Evolutionary conservation across 2,329 filamentous ascomycete species (phyloP), one percentile per base, ranked within the genome.

Genomic region (Colletotrichum sp.): DNA sequence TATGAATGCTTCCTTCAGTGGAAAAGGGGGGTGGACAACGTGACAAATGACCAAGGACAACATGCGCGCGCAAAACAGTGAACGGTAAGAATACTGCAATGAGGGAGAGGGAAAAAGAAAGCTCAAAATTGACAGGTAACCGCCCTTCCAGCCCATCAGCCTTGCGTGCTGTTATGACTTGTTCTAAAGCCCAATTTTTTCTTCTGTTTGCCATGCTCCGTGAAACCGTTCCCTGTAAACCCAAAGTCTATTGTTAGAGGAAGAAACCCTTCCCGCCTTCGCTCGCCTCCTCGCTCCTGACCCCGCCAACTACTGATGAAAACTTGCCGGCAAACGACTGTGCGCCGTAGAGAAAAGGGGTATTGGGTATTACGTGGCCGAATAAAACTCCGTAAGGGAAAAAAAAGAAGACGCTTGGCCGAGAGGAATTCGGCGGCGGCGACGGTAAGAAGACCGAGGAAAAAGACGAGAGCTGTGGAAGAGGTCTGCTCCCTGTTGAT

Each of bases 131-230:
- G 60, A 69, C 76, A 75, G 63, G 59, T 75, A 71, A 64, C 74
- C 63, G 69, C 73, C 69, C 52, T 66, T 72, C 52, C 74, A 63
- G 65, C 32, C 59, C 66, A 52, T 36, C 69, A 68, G 59, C 69
- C 62, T 76, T 74, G 71, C 71, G 71, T 76, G 60, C 66, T 75
- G 71, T 66, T 66, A 52, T 55, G 34, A 69, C 64, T 49, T 69
- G 32, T 66, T 76, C 75, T 76, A 76, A 76, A 39, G 71, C 71
- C 75, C 32, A 15, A 52, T 52, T 76, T 76, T 75, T 44, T 66
- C 57, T 74, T 72, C 63, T 75, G 65, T 63, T 67, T 67, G 49
- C 66, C 71, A 71, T 76, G 57, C 63, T 71, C 75, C 75, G 39
- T 75, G 62, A 69, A 55, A 67, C 75, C 75, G 44, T 71, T 44